Conservation (phyloP, 495 filamentous ascomycete genomes). For the Aspergillus nanangensis region DNA sequence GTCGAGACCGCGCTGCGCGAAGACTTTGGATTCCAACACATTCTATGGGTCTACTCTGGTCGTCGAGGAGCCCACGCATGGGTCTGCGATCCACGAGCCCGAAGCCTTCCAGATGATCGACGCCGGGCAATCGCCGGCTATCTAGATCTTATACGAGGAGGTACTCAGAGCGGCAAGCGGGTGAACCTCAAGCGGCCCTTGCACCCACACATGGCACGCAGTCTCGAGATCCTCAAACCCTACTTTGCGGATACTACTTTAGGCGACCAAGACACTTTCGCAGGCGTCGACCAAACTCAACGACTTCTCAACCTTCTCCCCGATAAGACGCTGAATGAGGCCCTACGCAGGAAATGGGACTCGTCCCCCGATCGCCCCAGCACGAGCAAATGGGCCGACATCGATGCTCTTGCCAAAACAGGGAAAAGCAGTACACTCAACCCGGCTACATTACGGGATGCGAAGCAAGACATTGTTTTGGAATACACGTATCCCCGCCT, state of each 20-base stretch:
- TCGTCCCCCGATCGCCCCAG: constrained; percentile 71
- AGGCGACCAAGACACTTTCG: constrained; percentile 81
- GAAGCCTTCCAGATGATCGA: constrained; percentile 76
- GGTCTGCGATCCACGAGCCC: constrained; percentile 90
- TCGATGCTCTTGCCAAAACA: constrained; percentile 75
- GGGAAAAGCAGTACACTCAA: constrained; percentile 63
- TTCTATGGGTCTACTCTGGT: constrained; percentile 97
- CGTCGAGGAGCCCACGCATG: constrained; percentile 95
- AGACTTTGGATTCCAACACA: constrained; percentile 93
- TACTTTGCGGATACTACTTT: constrained; percentile 82
- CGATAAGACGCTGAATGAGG: constrained; percentile 65
- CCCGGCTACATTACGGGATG: constrained; percentile 65
- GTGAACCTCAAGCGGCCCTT: constrained; percentile 82
- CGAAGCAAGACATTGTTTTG: constrained; percentile 88
- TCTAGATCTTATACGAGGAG: constrained; percentile 80
- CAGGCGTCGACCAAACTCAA: constrained; percentile 57
- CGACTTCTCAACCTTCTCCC: constrained; percentile 75
- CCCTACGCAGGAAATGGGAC: constrained; percentile 86
- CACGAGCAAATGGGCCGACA: constrained; percentile 84
- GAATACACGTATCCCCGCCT: constrained; percentile 98
- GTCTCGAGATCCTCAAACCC: constrained; percentile 72
- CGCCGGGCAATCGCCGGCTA: constrained; percentile 81
- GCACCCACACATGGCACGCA: constrained; percentile 85
- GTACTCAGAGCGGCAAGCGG: constrained; percentile 78
- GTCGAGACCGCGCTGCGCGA: constrained; percentile 81